Conservation (phyloP, 495 filamentous ascomycete species). For the Penicillium paradoxum region DNA sequence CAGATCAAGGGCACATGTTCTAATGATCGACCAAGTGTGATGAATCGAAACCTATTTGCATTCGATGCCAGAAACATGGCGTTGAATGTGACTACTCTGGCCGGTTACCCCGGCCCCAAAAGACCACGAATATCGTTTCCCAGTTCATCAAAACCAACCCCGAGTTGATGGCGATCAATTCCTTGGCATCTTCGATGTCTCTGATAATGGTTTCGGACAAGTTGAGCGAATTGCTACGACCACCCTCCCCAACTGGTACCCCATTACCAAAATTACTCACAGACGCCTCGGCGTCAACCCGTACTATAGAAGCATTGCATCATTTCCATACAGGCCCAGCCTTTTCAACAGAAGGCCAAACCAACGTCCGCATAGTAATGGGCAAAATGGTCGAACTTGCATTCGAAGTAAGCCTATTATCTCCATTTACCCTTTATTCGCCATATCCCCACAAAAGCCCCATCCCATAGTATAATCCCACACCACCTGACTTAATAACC, state of each 20-base stretch:
- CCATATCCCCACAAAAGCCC: not conserved
- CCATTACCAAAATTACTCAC: not conserved
- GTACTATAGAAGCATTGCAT: conserved; percentile 25
- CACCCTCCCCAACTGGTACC: not conserved
- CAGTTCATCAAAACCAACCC: conserved; percentile 11
- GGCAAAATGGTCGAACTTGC: conserved; percentile 33
- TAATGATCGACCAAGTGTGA: conserved; percentile 35
- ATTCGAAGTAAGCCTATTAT: conserved; percentile 29
- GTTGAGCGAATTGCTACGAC: conserved; percentile 22
- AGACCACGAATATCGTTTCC: conserved; percentile 15
- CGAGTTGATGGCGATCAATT: conserved; percentile 15
- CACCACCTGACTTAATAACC: conserved; percentile 9
- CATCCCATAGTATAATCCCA: not conserved
- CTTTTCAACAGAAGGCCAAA: conserved; percentile 20
- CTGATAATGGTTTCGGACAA: conserved; percentile 20
- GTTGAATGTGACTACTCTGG: conserved; percentile 36
- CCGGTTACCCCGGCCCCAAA: not conserved
- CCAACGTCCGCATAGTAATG: conserved; percentile 22
- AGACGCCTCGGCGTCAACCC: not conserved
- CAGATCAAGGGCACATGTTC: not conserved
- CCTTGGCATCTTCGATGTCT: conserved; percentile 22
- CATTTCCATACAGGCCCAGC: conserved; percentile 31
- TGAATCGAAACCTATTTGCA: conserved; percentile 41
- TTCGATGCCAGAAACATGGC: conserved; percentile 37
- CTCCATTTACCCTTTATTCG: not conserved